Base-by-base conservation (phyloP, 768 basidiomycete species). In the Hemileccinum rubropunctum region DNA sequence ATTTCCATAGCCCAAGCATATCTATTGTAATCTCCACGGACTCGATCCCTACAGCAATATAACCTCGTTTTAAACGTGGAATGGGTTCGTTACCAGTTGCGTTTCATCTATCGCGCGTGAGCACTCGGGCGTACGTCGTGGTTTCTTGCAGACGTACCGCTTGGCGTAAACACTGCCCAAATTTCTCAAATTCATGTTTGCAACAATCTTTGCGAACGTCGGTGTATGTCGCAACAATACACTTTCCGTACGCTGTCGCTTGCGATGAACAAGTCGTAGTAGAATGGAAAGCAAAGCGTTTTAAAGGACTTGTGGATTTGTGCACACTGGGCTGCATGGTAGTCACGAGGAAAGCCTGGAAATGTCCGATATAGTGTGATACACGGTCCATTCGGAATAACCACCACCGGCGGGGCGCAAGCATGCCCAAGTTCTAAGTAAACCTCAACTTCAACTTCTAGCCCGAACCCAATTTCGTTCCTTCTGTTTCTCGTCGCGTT, bases 141-240 rank as follows among this genome's bases (percentile, higher is more conserved):
- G 47, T 40, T 35, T 20, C 18, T 32, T 42, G 32, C 13, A 8
- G 43, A 83, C 86, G 51, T 70, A 97, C 95, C 47, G 84, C 84
- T 56, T 81, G 74, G 41, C 83, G 82, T 28, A 99, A 69, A 66
- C 95, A 99, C 28, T 79, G 74, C 35, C 84, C 86, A 68, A 98
- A 99, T 55, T 80, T 81, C 12, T 74, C 74, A 53, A 97, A 98
- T 68, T 98, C 92, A 2, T 79, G 78, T 44, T 81, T 81, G 72
- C 95, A 99, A 58, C 83, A 80, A 58, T 91, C 89, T 66, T 87
- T 88, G 52, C 74, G 80, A 6, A 92, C 86, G 53, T 98, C 95
- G 26, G 81, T 81, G 67, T 97, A 95, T 4, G 80, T 80, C 2
- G 82, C 79, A 26, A 87, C 73, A 40, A 98, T 84, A 69, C 95